Conservation (phyloP, 306 rosid species). For the Benincasa hispida region DNA sequence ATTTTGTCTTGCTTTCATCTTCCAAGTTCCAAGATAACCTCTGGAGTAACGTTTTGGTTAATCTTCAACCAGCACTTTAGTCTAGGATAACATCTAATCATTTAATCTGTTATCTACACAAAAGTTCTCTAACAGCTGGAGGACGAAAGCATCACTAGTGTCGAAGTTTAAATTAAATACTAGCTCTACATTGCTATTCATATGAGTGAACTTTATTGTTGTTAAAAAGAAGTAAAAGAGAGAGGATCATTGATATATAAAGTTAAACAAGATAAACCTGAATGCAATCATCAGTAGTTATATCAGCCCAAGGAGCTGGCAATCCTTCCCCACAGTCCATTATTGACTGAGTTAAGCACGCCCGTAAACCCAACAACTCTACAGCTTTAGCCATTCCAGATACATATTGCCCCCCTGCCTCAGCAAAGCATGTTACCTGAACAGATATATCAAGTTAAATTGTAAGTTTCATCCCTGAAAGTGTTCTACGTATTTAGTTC, state of each 20-base stretch:
- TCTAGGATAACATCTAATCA: background rate
- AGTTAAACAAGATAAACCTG: constrained; percentile 22
- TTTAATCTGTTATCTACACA: background rate
- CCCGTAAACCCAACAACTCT: constrained; percentile 56
- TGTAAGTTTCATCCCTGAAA: background rate
- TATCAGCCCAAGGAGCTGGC: constrained; percentile 51
- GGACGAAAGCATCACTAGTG: background rate
- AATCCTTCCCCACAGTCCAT: constrained; percentile 76
- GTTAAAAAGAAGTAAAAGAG: background rate
- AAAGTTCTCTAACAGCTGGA: background rate
- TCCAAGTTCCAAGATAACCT: background rate
- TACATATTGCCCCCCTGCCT: constrained; percentile 88
- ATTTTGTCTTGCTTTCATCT: background rate
- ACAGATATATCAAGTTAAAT: background rate
- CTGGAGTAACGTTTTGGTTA: background rate
- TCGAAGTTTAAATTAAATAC: background rate
- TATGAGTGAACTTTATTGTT: background rate
- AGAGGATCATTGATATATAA: background rate
- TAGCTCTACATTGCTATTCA: background rate
- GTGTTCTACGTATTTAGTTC: background rate
- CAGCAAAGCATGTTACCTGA: constrained; percentile 90
- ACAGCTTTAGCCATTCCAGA: constrained; percentile 71
- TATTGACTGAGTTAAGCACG: constrained; percentile 63
- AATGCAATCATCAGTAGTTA: constrained; percentile 48
- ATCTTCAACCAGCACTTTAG: background rate